Base-by-base conservation (phyloP, 1,139 yeast species). In the Zhuliangozyma parablackwelliae region DNA sequence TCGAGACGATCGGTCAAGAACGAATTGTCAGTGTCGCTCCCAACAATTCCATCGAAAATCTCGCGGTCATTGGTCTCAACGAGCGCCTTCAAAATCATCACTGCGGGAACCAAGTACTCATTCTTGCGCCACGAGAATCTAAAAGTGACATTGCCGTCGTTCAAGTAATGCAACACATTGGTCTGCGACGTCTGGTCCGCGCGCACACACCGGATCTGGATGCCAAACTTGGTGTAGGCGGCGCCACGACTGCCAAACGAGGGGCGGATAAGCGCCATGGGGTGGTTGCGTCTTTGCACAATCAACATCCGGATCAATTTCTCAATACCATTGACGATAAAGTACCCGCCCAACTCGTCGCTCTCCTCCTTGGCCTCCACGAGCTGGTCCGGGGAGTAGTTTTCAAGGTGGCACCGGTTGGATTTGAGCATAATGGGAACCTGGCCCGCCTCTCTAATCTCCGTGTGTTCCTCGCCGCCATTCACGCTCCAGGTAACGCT, bases 121-220 rank as follows among this genome's bases (percentile, higher is more conserved):
- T 88, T 92, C 55, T 94, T 92, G 55, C 89, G 82, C 97, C 97
- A 92, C 9, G 97, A 86, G 61, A 92, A 92, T 59, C 98, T 75
- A 69, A 92, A 88, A 1, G 97, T 90, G 37, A 90, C 96, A 54
- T 86, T 92, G 63, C 98, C 99, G 56, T 94, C 97, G 52, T 78
- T 86, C 57, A 94, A 76, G 59, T 94, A 92, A 63, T 94, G 99
- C 58, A 92, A 72, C 7, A 92, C 97, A 56, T 92, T 92, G 4
- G 98, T 89, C 65, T 90, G 97, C 11, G 98, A 89, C 10, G 96
- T 86, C 66, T 92, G 97, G 61, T 94, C 99, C 4, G 95, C 95
- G 57, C 98, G 80, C 6, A 89, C 97, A 47, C 85, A 79, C 65
- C 99, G 79, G 44, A 92, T 85, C 67, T 90, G 97, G 42, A 92